A percentile compares a stretch with the other conserved stretches of the same genome.
Evolutionary conservation across 345 rosid species (phyloP).

Genomic region (Chamaenerion angustifolium): DNA sequence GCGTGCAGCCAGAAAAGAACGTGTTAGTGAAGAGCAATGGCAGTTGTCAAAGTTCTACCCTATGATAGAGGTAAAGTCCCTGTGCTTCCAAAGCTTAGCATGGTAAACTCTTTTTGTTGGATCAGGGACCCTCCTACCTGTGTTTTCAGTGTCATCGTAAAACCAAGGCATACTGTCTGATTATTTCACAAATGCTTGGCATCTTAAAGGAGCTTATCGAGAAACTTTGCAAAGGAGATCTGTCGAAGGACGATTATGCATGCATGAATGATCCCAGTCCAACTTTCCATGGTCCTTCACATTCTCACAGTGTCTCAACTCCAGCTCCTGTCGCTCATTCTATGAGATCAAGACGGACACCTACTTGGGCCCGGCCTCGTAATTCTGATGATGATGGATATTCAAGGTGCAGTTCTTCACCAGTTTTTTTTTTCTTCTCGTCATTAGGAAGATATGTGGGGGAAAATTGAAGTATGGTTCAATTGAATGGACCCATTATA

Average conservation of each 20-base stretch:
- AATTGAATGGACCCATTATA: too few relatives aligned
- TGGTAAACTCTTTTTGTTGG: too few relatives aligned
- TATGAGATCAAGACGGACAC: slow-evolving; percentile 79
- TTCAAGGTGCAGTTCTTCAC: slow-evolving; percentile 37
- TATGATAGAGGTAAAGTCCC: slow-evolving; percentile 60
- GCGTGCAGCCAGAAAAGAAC: slow-evolving; percentile 82
- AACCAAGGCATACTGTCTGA: too few relatives aligned
- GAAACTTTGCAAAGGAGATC: slow-evolving; percentile 71
- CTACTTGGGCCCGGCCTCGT: slow-evolving; percentile 44
- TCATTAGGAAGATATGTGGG: too few relatives aligned
- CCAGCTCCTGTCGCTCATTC: slow-evolving; percentile 63
- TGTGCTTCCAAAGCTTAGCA: neutral
- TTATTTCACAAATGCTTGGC: too few relatives aligned
- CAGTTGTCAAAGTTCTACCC: slow-evolving; percentile 90
- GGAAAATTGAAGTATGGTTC: too few relatives aligned
- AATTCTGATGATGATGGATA: slow-evolving; percentile 79
- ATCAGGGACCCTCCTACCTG: too few relatives aligned
- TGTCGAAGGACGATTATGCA: slow-evolving; percentile 79
- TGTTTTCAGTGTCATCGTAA: too few relatives aligned
- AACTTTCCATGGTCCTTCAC: slow-evolving; percentile 46
- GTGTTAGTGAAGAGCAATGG: slow-evolving; percentile 64
- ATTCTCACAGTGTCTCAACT: slow-evolving; percentile 24
- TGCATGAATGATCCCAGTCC: slow-evolving; percentile 88
- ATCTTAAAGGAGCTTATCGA: slow-evolving; percentile 64
- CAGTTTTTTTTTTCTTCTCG: slow-evolving; percentile 1